Evolutionary conservation across 208 protist species (phyloP).

Genomic region (Trypanosoma platydactyli): DNA sequence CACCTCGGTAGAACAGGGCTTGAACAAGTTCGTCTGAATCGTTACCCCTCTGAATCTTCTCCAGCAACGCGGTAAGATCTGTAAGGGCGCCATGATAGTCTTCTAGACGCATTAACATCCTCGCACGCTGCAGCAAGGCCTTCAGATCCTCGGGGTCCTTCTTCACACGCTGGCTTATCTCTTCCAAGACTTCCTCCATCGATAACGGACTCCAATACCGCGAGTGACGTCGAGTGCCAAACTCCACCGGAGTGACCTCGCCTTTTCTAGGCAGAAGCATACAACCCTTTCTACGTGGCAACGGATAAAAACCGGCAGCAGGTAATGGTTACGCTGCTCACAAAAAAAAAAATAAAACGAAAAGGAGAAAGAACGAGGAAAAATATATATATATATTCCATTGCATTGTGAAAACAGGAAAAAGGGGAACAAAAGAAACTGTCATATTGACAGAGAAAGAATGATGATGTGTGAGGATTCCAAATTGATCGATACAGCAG

Average conservation of each 20-base stretch:
- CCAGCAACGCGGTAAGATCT: slow-evolving; percentile 44
- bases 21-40: slow-evolving; percentile 1
- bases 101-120: slow-evolving; percentile 39
- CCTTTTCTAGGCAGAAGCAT: slow-evolving; percentile 15
- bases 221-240: neutral
- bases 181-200: slow-evolving; percentile 36
- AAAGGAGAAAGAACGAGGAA: slow-evolving; percentile 12
- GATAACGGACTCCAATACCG: slow-evolving; percentile 21
- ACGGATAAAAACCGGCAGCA: neutral
- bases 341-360: neutral
- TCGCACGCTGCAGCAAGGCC: slow-evolving; percentile 38
- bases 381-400: too few relatives aligned
- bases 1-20: slow-evolving; percentile 44
- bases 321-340: neutral
- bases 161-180: slow-evolving; percentile 27
- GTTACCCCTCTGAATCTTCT: slow-evolving; percentile 17
- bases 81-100: slow-evolving; percentile 36
- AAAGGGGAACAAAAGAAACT: slow-evolving; percentile 10
- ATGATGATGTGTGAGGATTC: neutral
- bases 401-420: neutral
- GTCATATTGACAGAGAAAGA: too few relatives aligned
- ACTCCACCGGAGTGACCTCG: too few relatives aligned
- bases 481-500: slow-evolving; percentile 1
- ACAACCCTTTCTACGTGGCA: neutral
- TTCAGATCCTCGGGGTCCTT: slow-evolving; percentile 23